A percentile compares a stretch with the other conserved stretches of the same genome.
These are phyloP conservation scores for Globisporangium radiosum DNA, from an alignment of 352 stramenopile species.

Conservation along the genomic window DNA sequence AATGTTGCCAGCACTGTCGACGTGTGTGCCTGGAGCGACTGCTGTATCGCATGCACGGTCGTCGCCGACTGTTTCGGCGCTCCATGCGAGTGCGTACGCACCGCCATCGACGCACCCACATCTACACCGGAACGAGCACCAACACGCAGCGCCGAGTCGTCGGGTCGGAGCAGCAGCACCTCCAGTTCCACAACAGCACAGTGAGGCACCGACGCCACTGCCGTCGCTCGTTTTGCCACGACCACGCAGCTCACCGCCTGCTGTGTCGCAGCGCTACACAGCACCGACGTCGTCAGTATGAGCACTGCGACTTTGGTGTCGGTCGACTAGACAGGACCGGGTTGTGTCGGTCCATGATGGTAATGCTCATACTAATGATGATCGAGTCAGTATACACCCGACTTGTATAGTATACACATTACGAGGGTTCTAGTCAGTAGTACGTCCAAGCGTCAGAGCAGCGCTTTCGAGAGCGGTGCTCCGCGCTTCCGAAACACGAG, in stretches of 20 bases:
- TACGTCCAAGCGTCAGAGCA: no score
- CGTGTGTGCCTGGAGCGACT: background rate
- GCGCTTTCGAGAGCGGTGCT: no score
- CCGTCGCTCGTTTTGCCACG: slow-evolving; percentile 11
- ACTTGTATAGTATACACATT: no score
- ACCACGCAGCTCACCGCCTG: background rate
- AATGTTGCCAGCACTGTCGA: background rate
- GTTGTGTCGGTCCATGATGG: slow-evolving; percentile 23
- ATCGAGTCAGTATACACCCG: no score
- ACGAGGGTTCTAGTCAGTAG: no score
- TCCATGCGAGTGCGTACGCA: background rate
- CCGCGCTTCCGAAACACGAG: slow-evolving; percentile 22
- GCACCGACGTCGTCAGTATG: background rate
- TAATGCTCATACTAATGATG: no score
- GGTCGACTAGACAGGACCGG: background rate
- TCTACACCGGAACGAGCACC: background rate
- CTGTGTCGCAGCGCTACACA: background rate
- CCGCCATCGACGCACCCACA: background rate
- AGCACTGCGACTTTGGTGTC: background rate
- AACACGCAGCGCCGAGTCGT: background rate
- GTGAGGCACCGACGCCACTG: background rate
- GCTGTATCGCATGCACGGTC: background rate
- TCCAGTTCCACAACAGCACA: background rate
- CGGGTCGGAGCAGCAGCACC: background rate
- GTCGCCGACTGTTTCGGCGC: background rate